Percentiles rank a stretch among this genome's conserved stretches.
phyloP scores from a whole-genome alignment of 2,329 filamentous ascomycete genomes.

The Xylariaceae sp. region DNA sequence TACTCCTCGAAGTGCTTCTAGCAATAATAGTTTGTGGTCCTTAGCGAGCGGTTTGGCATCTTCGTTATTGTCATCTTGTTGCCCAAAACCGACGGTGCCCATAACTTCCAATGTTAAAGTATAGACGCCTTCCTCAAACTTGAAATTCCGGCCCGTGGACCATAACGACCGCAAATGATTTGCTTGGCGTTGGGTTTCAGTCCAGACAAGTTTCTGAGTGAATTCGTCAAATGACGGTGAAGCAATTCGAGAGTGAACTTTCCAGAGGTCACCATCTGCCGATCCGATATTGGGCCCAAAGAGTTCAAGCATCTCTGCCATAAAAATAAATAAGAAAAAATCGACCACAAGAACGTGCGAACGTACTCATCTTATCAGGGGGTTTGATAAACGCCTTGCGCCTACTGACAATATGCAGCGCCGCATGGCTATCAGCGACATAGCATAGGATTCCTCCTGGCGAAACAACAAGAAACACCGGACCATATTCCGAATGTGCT shows the following conservation, averaged over 20 bases:
- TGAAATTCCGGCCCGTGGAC: not conserved
- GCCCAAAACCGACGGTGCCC: conserved; percentile 3
- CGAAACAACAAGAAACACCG: conserved; percentile 10
- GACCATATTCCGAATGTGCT: conserved; percentile 9
- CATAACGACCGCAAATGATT: not conserved
- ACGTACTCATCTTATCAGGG: conserved; percentile 11
- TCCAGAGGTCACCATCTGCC: conserved; percentile 13
- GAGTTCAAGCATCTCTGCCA: conserved; percentile 12
- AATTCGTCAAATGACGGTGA: conserved; percentile 12
- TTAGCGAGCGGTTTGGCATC: not conserved
- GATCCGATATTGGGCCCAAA: conserved; percentile 14
- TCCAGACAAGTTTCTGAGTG: conserved; percentile 14
- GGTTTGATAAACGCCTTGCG: conserved; percentile 14
- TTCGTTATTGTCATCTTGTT: not conserved
- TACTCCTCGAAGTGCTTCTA: not conserved
- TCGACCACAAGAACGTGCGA: not conserved
- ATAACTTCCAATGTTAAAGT: conserved; percentile 7
- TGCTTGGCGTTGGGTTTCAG: conserved; percentile 3
- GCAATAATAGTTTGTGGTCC: not conserved
- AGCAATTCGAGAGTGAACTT: conserved; percentile 7
- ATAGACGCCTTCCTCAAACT: conserved; percentile 3
- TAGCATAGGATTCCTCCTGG: conserved; percentile 13
- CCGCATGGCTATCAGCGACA: conserved; percentile 4
- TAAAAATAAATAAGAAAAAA: not conserved
- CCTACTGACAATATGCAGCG: conserved; percentile 1